These are phyloP conservation scores for Trichoderma reesei DNA, from an alignment of 495 filamentous ascomycete genomes.

Conservation along the genomic window DNA sequence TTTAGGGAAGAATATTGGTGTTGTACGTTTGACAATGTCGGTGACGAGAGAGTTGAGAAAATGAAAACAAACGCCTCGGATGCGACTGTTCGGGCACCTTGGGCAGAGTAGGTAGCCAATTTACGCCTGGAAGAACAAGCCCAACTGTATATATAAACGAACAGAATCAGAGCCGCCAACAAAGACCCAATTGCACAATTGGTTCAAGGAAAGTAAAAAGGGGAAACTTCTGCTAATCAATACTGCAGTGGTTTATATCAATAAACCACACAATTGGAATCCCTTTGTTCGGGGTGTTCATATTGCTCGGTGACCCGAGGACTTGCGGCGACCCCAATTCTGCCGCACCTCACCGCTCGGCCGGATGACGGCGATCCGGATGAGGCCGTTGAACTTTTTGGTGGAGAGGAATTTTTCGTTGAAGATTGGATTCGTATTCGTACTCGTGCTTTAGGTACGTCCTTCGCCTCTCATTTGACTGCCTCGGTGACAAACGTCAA, in stretches of 20 bases:
- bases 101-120: too few relatives aligned
- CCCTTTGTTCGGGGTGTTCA: too few relatives aligned
- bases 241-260: too few relatives aligned
- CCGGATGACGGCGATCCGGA: conserved; percentile 5
- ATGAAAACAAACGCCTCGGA: neutral
- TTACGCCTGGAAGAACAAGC: too few relatives aligned
- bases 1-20: neutral
- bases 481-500: too few relatives aligned
- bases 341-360: conserved; percentile 8
- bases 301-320: conserved; percentile 2
- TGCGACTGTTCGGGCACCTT: too few relatives aligned
- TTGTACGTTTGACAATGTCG: too few relatives aligned
- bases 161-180: neutral
- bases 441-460: neutral
- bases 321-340: neutral
- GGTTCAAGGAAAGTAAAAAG: neutral
- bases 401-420: neutral
- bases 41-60: too few relatives aligned
- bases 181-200: neutral
- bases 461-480: neutral
- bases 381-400: neutral
- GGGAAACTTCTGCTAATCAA: too few relatives aligned
- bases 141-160: neutral
- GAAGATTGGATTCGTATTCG: neutral
- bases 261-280: too few relatives aligned